Base-by-base conservation (phyloP, 2,329 filamentous ascomycete genomes). In the Fusarium chuoi region DNA sequence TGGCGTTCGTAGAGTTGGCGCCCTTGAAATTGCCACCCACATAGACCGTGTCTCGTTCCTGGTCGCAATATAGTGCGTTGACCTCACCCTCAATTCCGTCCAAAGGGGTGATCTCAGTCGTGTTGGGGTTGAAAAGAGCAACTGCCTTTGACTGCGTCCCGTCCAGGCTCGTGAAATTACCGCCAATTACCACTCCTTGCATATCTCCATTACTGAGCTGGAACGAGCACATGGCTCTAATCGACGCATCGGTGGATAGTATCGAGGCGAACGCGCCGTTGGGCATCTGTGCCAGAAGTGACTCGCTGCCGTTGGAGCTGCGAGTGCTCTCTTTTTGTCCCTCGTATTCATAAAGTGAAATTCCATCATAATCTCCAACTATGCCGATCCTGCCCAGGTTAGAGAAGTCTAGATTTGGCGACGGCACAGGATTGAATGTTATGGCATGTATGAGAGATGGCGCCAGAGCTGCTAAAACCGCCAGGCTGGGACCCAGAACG, bases 121-220 rank as follows among this genome's bases (percentile, higher is more conserved):
- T 92, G 73, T 90, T 89, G 7, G 93, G 90, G 80, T 98, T 90
- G 84, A 95, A 95, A 52, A 97, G 82, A 30, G 95, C 96, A 64
- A 97, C 90, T 49, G 93, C 94, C 60, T 91, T 91, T 5, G 95
- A 94, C 79, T 93, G 85, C 64, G 92, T 88, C 66, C 91, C 91
- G 67, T 92, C 94, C 71, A 99, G 85, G 81, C 94, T 97, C 38
- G 96, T 98, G 81, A 99, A 99, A 84, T 98, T 98, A 54, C 96
- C 96, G 63, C 93, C 96, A 22, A 99, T 89, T 54, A 98, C 89
- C 35, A 98, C 89, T 45, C 93, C 92, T n/a, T 89, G 86, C 64
- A 92, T 83, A 11, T 87, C 88, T 73, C 93, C 93, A 81, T 94
- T 88, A 65, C 88, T 86, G 77, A 87, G 84, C 58, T 90, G 87